phyloP scores from a whole-genome alignment of 73 alveolate genomes.

The Tetrahymena elliotti region DNA sequence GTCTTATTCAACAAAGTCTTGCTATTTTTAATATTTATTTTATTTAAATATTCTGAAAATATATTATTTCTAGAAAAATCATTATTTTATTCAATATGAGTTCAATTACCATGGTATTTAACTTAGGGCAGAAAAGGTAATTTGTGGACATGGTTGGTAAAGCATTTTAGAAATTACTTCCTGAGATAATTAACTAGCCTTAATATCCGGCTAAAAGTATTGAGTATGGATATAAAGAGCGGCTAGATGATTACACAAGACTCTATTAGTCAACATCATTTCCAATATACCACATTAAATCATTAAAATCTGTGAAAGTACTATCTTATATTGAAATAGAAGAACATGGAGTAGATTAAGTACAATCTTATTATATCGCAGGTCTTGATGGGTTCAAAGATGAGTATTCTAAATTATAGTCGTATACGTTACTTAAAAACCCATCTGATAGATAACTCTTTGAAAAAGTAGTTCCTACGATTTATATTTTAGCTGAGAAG shows the following conservation, averaged over 20 bases:
- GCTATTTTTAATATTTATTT: neutral
- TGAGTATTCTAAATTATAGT: neutral
- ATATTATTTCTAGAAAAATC: neutral
- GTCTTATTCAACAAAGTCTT: neutral
- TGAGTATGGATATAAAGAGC: neutral
- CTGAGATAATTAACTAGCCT: neutral
- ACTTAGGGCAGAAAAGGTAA: neutral
- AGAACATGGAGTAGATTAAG: neutral
- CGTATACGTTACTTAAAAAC: neutral
- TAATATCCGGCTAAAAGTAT: neutral
- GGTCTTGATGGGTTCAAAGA: neutral
- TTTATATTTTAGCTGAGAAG: neutral
- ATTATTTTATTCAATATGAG: neutral
- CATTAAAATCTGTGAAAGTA: neutral
- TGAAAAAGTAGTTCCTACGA: neutral
- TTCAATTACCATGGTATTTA: neutral
- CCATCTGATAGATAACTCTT: neutral
- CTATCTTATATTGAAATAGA: neutral
- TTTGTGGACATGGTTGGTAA: neutral
- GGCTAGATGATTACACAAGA: neutral
- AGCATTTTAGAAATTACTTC: neutral
- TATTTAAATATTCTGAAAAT: no score
- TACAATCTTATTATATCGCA: neutral
- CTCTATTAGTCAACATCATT: neutral
- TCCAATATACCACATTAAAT: neutral